A percentile compares a stretch with the other conserved stretches of the same genome.
phyloP scores from a whole-genome alignment of 2,329 filamentous ascomycete genomes.

The Colletotrichum aenigma region DNA sequence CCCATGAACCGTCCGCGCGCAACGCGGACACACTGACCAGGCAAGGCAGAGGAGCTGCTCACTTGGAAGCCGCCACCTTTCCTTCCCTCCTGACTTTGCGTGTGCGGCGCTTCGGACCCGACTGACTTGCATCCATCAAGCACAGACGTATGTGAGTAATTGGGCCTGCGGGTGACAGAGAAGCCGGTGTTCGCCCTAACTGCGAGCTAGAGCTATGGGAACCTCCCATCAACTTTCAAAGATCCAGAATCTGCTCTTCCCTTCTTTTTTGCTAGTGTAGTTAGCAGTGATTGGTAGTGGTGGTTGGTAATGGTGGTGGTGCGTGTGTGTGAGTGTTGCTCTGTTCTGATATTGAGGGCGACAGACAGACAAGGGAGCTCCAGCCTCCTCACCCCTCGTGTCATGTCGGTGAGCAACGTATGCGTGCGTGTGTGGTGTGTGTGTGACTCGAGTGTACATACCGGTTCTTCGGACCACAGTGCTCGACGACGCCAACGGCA shows the following conservation, averaged over 20 bases:
- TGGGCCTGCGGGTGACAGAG: neutral
- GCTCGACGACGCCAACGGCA: neutral
- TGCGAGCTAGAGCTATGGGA: neutral
- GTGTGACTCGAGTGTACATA: neutral
- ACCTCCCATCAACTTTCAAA: neutral
- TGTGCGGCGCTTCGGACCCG: neutral
- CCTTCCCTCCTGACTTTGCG: neutral
- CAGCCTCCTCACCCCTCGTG: neutral
- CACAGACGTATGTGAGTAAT: slow-evolving; percentile 14
- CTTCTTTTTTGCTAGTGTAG: neutral
- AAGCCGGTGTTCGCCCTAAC: neutral
- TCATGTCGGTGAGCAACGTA: neutral
- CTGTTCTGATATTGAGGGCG: neutral
- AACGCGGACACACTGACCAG: neutral
- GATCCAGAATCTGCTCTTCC: neutral
- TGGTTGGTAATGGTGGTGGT: neutral
- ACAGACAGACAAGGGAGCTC: neutral
- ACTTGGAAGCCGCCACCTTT: neutral
- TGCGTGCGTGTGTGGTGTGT: neutral
- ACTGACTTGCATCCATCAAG: slow-evolving; percentile 11
- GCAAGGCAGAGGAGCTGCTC: neutral
- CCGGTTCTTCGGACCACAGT: slow-evolving; percentile 14
- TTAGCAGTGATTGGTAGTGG: neutral
- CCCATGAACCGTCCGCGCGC: neutral
- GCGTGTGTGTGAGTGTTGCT: neutral